A percentile compares a stretch with the other conserved stretches of the same genome.
These are phyloP conservation scores for Raffaelea ambrosiae DNA, from an alignment of 2,329 filamentous ascomycete species.

Conservation along the genomic window DNA sequence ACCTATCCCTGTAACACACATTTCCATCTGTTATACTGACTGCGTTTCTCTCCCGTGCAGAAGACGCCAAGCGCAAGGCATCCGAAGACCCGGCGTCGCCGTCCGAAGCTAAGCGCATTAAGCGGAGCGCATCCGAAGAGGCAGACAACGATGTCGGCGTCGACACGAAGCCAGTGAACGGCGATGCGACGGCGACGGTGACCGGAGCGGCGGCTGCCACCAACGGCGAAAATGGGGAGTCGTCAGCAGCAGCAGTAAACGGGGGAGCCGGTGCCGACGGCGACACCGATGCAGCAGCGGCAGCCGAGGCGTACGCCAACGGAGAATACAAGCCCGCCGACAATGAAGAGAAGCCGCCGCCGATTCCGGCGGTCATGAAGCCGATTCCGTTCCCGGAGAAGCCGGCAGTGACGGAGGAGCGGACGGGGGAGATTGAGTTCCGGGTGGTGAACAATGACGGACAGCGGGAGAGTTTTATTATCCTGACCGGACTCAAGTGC, in stretches of 20 bases:
- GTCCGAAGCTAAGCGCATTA: constrained; percentile 56
- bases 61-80: constrained; percentile 61
- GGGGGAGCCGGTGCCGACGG: too few relatives aligned
- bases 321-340: background rate
- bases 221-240: too few relatives aligned
- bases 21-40: too few relatives aligned
- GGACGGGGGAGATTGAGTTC: constrained; percentile 91
- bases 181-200: too few relatives aligned
- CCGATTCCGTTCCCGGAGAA: constrained; percentile 86
- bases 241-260: too few relatives aligned
- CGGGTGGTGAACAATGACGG: constrained; percentile 97
- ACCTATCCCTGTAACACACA: too few relatives aligned
- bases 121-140: constrained; percentile 39
- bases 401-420: constrained; percentile 88
- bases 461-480: constrained; percentile 78
- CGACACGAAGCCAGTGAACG: too few relatives aligned
- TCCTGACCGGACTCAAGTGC: constrained; percentile 90
- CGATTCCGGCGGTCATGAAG: constrained; percentile 34
- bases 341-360: constrained; percentile 19
- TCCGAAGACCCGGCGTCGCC: constrained; percentile 55
- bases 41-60: too few relatives aligned
- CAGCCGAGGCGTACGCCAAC: too few relatives aligned
- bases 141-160: constrained; percentile 33
- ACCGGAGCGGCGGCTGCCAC: too few relatives aligned
- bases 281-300: too few relatives aligned